phyloP scores from a whole-genome alignment of 768 basidiomycete species.

The Leccinum fibrillosum region DNA sequence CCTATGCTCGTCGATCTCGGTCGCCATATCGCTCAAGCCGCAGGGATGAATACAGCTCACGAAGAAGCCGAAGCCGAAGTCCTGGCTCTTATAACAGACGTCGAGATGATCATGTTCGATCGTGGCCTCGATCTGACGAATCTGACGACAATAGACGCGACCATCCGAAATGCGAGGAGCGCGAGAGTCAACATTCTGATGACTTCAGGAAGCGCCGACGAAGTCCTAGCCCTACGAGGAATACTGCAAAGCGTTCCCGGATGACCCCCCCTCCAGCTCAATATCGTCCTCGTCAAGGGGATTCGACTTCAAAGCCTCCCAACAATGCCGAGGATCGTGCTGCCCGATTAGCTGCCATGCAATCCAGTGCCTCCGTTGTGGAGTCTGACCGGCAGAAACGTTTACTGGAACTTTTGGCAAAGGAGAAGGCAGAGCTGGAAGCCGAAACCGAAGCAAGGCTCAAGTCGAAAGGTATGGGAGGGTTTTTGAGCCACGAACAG shows the following conservation, averaged over 20 bases:
- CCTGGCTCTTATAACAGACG: slow-evolving; percentile 20
- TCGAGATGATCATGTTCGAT: slow-evolving; percentile 28
- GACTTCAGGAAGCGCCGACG: slow-evolving; percentile 38
- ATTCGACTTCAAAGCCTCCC: slow-evolving; percentile 12
- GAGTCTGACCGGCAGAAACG: slow-evolving; percentile 69
- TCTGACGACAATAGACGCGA: slow-evolving; percentile 41
- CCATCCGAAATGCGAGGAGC: slow-evolving; percentile 26
- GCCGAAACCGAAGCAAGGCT: slow-evolving; percentile 64
- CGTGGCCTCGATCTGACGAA: slow-evolving; percentile 52
- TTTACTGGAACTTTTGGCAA: slow-evolving; percentile 62
- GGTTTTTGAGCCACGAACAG: slow-evolving; percentile 79
- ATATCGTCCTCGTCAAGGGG: slow-evolving; percentile 17
- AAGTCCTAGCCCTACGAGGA: slow-evolving; percentile 32
- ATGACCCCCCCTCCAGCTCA: slow-evolving; percentile 36
- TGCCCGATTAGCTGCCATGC: slow-evolving; percentile 90
- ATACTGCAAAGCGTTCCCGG: slow-evolving; percentile 49
- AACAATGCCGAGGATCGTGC: slow-evolving; percentile 55
- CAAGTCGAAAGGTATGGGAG: slow-evolving; percentile 75
- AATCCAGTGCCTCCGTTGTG: slow-evolving; percentile 64
- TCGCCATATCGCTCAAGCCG: slow-evolving; percentile 37
- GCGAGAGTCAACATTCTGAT: slow-evolving; percentile 22
- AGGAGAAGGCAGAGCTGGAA: slow-evolving; percentile 76
- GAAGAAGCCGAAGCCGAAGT: slow-evolving; percentile 30
- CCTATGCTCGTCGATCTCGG: slow-evolving; percentile 43
- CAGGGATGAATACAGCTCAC: slow-evolving; percentile 19